Conservation (phyloP, 208 protist genomes). For the Wallacemonas sp. region DNA sequence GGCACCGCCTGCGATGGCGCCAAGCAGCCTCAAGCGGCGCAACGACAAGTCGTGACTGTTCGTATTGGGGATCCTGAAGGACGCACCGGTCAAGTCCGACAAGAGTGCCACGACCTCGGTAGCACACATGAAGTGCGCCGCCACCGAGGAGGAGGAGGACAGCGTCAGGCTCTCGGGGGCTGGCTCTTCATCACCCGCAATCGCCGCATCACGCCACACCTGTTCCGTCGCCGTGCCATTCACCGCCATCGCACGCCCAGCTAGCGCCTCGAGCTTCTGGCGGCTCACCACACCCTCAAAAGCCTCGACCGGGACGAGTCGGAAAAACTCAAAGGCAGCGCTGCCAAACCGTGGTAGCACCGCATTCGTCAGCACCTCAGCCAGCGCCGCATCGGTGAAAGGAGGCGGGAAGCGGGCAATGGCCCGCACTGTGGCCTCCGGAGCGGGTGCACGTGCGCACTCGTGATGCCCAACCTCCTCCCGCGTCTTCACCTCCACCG, state of each 20-base stretch:
- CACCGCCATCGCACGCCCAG: background rate
- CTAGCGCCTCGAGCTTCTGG: background rate
- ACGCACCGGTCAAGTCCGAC: no score
- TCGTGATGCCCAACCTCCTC: background rate
- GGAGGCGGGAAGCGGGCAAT: background rate
- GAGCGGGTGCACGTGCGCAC: background rate
- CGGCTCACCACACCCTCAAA: background rate
- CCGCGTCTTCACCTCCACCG: background rate
- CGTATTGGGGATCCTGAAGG: no score
- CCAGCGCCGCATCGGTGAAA: background rate
- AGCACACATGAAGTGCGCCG: no score
- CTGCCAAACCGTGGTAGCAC: background rate
- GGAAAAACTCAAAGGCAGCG: background rate
- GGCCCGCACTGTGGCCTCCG: background rate
- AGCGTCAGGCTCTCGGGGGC: no score
- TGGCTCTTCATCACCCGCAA: no score
- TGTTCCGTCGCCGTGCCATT: background rate
- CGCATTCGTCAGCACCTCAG: background rate
- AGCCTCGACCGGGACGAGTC: background rate
- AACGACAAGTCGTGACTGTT: no score
- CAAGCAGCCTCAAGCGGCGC: no score
- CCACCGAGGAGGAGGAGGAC: no score
- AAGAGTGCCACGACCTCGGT: no score
- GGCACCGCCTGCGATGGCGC: no score
- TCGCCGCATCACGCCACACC: no score